Conservation (phyloP, 805 yeast genomes). For the Candida odintsovae region DNA sequence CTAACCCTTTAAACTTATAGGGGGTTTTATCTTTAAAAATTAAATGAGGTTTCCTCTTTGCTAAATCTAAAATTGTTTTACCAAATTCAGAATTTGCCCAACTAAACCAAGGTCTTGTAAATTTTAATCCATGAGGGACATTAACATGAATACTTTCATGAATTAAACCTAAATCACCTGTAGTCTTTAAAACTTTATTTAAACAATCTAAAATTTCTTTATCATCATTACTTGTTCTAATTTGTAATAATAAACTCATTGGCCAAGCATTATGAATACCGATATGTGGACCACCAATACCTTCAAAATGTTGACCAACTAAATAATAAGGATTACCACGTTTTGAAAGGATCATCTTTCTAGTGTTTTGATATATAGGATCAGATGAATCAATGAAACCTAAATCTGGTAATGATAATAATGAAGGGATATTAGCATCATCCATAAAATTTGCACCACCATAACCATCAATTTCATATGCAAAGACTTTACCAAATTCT, state of each 20-base stretch:
- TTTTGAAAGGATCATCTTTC: constrained; percentile 65
- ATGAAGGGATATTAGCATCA: constrained; percentile 85
- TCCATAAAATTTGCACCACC: constrained; percentile 76
- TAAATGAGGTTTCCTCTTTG: constrained; percentile 65
- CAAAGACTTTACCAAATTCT: constrained; percentile 68
- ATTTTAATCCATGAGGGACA: constrained; percentile 38
- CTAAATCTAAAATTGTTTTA: constrained; percentile 73
- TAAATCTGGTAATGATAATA: constrained; percentile 73
- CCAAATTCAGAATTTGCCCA: constrained; percentile 95
- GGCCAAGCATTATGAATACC: constrained; percentile 87
- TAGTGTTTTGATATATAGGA: constrained; percentile 66
- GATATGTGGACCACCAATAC: constrained; percentile 89
- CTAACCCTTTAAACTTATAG: constrained; percentile 6
- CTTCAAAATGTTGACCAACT: constrained; percentile 56
- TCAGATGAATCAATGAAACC: constrained; percentile 53
- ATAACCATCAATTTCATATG: constrained; percentile 86
- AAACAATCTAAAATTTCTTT: constrained; percentile 53
- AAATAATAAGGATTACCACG: constrained; percentile 76
- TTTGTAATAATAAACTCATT: constrained; percentile 70
- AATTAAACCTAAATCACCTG: constrained; percentile 74
- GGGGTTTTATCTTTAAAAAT: constrained; percentile 43
- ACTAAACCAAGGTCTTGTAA: constrained; percentile 85
- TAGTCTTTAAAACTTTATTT: constrained; percentile 46
- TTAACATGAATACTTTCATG: constrained; percentile 78
- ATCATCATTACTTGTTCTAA: constrained; percentile 70